Conservation (phyloP, 1,284 basidiomycete species). For the Ganoderma sinense region DNA sequence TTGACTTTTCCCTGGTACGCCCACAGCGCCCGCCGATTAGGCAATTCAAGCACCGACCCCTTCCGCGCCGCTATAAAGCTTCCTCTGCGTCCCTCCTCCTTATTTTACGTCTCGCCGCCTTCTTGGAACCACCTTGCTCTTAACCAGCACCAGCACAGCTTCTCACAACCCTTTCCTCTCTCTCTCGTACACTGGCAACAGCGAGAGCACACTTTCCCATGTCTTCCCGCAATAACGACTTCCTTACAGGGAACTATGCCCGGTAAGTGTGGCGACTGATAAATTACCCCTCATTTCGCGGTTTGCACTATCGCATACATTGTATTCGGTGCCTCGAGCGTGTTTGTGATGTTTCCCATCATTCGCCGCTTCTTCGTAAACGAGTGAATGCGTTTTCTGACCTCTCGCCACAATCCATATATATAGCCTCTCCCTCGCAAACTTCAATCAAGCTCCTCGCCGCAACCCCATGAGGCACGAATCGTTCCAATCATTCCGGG, state of each 20-base stretch:
- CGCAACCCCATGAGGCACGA: not conserved
- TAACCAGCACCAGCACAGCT: constrained; percentile 9
- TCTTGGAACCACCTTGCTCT: constrained; percentile 15
- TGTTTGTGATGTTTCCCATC: not conserved
- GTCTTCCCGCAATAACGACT: constrained; percentile 20
- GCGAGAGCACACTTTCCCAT: constrained; percentile 11
- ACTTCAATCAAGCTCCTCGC: not conserved
- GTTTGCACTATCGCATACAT: not conserved
- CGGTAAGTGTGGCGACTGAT: constrained; percentile 30
- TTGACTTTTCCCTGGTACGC: constrained; percentile 10
- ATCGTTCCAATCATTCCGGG: not conserved
- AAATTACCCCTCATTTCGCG: not conserved
- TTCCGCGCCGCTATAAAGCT: constrained; percentile 25
- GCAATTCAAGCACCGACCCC: constrained; percentile 19
- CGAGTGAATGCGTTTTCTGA: constrained; percentile 10
- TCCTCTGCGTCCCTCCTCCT: constrained; percentile 16
- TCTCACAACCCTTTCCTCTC: constrained; percentile 5
- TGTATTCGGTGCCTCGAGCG: not conserved
- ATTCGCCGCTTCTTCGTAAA: not conserved
- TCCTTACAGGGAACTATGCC: constrained; percentile 14
- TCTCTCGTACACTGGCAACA: not conserved
- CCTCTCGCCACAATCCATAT: constrained; percentile 23
- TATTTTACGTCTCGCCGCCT: constrained; percentile 12
- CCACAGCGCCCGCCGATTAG: constrained; percentile 13
- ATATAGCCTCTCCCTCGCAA: constrained; percentile 13